Evolutionary conservation across 129 eudicot species (phyloP).

Genomic region (Chrysanthemum makinoi): DNA sequence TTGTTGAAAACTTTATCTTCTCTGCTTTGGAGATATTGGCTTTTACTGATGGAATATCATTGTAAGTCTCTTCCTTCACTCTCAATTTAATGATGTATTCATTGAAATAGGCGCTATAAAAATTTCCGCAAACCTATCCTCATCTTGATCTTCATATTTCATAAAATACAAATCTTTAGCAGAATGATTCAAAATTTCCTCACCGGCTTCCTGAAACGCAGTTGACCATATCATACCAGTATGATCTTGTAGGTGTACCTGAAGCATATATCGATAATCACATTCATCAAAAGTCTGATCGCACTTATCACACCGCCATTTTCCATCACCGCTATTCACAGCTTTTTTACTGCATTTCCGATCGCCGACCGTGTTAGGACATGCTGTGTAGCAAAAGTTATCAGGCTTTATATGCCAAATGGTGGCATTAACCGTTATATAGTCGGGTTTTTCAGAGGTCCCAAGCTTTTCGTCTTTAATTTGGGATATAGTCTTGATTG

Average conservation of each 20-base stretch:
- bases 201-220: constrained; percentile 76
- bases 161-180: constrained; percentile 65
- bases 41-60: constrained; percentile 69
- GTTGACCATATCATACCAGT: constrained; percentile 76
- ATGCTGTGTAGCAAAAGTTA: constrained; percentile 80
- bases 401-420: constrained; percentile 51
- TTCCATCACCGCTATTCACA: constrained; percentile 82
- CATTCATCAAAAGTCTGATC: constrained; percentile 70
- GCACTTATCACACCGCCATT: constrained; percentile 87
- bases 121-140: constrained; percentile 52
- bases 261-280: constrained; percentile 82
- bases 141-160: constrained; percentile 68
- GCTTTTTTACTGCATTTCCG: constrained; percentile 85
- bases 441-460: constrained; percentile 82
- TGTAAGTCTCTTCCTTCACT: constrained; percentile 79
- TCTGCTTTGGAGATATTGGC: constrained; percentile 66
- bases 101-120: constrained; percentile 36
- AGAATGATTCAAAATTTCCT: constrained; percentile 67
- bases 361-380: constrained; percentile 65
- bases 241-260: constrained; percentile 76
- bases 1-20: constrained; percentile 45
- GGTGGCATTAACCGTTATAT: constrained; percentile 63
- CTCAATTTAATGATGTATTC: constrained; percentile 63
- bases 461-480: constrained; percentile 91
- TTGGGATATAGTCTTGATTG: constrained; percentile 64